Conservation (phyloP, 1,284 basidiomycete genomes). For the Tylopilus sp. region DNA sequence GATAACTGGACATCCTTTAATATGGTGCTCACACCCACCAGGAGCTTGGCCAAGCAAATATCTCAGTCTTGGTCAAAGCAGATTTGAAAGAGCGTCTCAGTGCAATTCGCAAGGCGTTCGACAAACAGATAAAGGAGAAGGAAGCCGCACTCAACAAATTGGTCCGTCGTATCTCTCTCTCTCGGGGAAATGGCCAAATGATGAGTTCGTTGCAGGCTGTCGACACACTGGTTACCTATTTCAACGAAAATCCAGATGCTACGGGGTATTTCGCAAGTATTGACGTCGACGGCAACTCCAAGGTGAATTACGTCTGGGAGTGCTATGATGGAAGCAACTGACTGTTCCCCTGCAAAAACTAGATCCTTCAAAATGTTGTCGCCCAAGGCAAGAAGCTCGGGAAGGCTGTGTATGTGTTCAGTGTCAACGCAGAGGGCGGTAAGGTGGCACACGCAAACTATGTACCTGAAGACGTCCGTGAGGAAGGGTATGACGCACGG, state of each 20-base stretch:
- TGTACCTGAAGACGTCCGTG: constrained; percentile 64
- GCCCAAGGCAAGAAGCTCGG: constrained; percentile 72
- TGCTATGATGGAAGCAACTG: not conserved
- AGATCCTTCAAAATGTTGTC: constrained; percentile 77
- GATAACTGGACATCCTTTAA: not conserved
- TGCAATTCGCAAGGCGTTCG: constrained; percentile 76
- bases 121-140: constrained; percentile 82
- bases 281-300: constrained; percentile 76
- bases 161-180: constrained; percentile 42
- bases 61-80: constrained; percentile 82
- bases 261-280: constrained; percentile 67
- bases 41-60: constrained; percentile 89
- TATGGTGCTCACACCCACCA: constrained; percentile 32
- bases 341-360: constrained; percentile 9
- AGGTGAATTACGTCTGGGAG: constrained; percentile 44
- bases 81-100: constrained; percentile 75
- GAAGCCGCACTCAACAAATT: constrained; percentile 77
- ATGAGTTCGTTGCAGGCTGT: constrained; percentile 49
- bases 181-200: not conserved
- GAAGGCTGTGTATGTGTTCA: constrained; percentile 90
- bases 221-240: constrained; percentile 68
- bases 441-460: constrained; percentile 91
- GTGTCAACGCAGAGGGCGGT: constrained; percentile 60
- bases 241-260: constrained; percentile 71
- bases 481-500: constrained; percentile 72